Evolutionary conservation across 2,329 filamentous ascomycete genomes (phyloP), one percentile per base, ranked within the genome.

Genomic region (Aspergillus neotritici): DNA sequence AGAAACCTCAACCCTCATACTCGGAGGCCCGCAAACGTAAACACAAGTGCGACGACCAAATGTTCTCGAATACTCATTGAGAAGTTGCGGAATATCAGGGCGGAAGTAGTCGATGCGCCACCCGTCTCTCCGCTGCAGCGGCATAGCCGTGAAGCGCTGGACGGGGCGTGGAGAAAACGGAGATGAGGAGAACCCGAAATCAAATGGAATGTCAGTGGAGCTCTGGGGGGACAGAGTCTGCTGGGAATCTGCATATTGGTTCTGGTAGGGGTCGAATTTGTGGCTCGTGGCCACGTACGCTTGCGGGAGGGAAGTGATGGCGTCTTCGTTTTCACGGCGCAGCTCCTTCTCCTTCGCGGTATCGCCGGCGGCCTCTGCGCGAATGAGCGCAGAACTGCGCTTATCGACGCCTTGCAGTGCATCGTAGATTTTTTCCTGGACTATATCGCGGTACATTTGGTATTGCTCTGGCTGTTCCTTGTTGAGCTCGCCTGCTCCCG

Each of bases 41-140:
- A 96, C 87, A 53, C 88, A 91, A 3, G 87, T 89, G 44, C 88
- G 74, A 34, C 85, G 75, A 2, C 91, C 90, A 45, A 94, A 84
- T n/a, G 82, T 84, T 15, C 79, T 82, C 4, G 87, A 86, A 78
- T 89, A 84, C 51, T 93, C 82, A 57, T 80, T 83, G 41, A 97
- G 76, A 80, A 94, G 87, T 63, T 84, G 91, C 1, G 87, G 84
- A 30, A 97, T 78, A 54, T 95, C 85, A 0, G 91, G 91, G 0
- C 91, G 80, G 13, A 89, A 89, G 65, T 96, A 96, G 67, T 96
- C 90, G 11, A 93, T 88, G 51, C 80, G 86, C 88, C 91, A 95
- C 42, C 89, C 87, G 52, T 87, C 84, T 40, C 73, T 72, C 52
- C 72, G 72, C 14, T 63, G 64, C 30, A 62, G 56, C 5, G 68